Base-by-base conservation (phyloP, 108 stramenopile genomes). In the Cylindrotheca closterium region DNA sequence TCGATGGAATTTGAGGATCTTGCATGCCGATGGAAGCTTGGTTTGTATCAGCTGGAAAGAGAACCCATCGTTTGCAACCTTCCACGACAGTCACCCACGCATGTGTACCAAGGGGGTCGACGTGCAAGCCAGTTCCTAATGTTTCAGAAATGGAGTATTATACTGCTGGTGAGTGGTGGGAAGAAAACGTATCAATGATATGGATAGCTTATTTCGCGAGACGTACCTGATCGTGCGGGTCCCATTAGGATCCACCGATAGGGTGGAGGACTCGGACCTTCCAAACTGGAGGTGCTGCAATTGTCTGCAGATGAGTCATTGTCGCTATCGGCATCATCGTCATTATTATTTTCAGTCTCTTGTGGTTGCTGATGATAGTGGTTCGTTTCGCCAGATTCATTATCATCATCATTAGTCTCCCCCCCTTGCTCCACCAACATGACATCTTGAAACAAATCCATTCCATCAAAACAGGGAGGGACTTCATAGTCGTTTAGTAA, bases 171-270 rank as follows among this genome's bases (percentile, higher is more conserved):
- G n/a, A n/a, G n/a, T n/a, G n/a, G n/a, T n/a, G n/a, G n/a, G n/a
- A n/a, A n/a, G n/a, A n/a, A n/a, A n/a, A n/a, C n/a, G n/a, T n/a
- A n/a, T n/a, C n/a, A n/a, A n/a, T n/a, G n/a, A n/a, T n/a, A n/a
- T n/a, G n/a, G n/a, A n/a, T n/a, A n/a, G n/a, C n/a, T n/a, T n/a
- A n/a, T n/a, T n/a, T n/a, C n/a, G n/a, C n/a, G n/a, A n/a, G n/a
- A n/a, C n/a, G n/a, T n/a, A n/a, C 93, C 93, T 49, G 78, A 79
- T 23, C 89, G 62, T 51, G 77, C 77, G 3, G 89, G 86, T 0
- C 93, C 93, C 12, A 91, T 88, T 32, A 94, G 61, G 10, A 94
- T 77, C 92, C 92, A 93, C 34, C 88, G 79, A 62, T 82, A 94
- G 17, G 93, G 93, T 30, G 93, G 93, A 29, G 83, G 75, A n/a